Conservation (phyloP, 352 stramenopile species). For the Aphanomyces cochlioides region DNA sequence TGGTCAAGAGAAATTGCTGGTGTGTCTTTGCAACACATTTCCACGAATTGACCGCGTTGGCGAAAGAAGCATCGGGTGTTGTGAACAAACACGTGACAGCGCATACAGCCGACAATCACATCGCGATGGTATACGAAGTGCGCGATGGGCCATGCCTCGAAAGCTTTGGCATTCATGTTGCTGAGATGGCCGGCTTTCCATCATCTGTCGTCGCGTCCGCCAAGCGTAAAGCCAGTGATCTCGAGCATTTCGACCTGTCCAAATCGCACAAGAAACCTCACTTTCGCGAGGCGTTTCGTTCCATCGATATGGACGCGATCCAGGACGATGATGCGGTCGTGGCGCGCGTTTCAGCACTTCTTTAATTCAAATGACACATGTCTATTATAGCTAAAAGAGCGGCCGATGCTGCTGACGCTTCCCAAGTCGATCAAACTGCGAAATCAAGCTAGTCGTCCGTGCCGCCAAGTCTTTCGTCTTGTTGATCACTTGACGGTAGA, state of each 20-base stretch:
- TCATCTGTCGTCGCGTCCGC: constrained; percentile 89
- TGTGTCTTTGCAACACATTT: constrained; percentile 99
- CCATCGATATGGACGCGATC: not conserved
- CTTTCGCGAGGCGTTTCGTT: not conserved
- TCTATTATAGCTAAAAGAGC: constrained; percentile 17
- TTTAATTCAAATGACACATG: constrained; percentile 4
- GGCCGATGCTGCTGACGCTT: constrained; percentile 42
- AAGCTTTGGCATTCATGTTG: constrained; percentile 98
- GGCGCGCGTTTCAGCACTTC: not conserved
- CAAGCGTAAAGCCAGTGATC: constrained; percentile 90
- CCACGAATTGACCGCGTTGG: constrained; percentile 97
- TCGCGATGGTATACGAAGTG: constrained; percentile 92
- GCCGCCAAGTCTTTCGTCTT: constrained; percentile 95
- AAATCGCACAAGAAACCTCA: constrained; percentile 34
- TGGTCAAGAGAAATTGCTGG: constrained; percentile 86
- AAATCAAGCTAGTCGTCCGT: constrained; percentile 85
- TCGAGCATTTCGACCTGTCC: constrained; percentile 79
- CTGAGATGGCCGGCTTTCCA: constrained; percentile 96
- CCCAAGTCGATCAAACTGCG: constrained; percentile 80
- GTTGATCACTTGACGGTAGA: constrained; percentile 97
- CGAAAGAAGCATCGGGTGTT: constrained; percentile 54
- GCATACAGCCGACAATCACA: constrained; percentile 62
- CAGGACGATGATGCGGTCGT: not conserved
- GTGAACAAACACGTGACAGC: constrained; percentile 98
- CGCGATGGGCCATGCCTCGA: constrained; percentile 93